Conservation (phyloP, 768 basidiomycete species). For the Neoboletus brunneissimus region DNA sequence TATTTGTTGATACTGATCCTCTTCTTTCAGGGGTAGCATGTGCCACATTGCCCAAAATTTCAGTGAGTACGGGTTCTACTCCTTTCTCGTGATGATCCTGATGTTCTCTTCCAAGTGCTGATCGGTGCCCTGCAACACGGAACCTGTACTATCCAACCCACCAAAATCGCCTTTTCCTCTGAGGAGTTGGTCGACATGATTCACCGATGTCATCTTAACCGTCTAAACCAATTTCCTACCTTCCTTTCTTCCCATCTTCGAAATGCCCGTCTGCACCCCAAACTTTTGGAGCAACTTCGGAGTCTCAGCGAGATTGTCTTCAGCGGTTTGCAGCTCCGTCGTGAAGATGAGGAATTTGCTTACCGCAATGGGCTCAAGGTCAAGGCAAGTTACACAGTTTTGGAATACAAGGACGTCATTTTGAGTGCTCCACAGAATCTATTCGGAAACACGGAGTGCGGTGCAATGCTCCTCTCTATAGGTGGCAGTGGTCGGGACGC, state of each 20-base stretch:
- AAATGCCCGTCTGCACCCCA: conserved; percentile 55
- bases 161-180: conserved; percentile 59
- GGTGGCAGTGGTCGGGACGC: conserved; percentile 52
- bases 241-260: conserved; percentile 66
- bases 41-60: conserved; percentile 77
- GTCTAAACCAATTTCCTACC: conserved; percentile 70
- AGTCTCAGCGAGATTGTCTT: conserved; percentile 63
- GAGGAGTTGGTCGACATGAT: conserved; percentile 75
- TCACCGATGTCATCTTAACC: conserved; percentile 61
- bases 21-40: conserved; percentile 67
- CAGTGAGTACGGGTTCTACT: conserved; percentile 46
- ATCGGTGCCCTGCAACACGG: conserved; percentile 71
- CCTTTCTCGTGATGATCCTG: conserved; percentile 22
- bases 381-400: conserved; percentile 43
- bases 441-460: conserved; percentile 81
- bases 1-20: conserved; percentile 33
- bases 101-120: conserved; percentile 44
- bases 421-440: conserved; percentile 51
- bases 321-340: conserved; percentile 59
- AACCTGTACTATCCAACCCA: conserved; percentile 70
- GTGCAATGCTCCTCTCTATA: conserved; percentile 62
- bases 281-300: conserved; percentile 54
- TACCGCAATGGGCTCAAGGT: conserved; percentile 60
- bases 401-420: conserved; percentile 11
- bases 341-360: conserved; percentile 73